These are phyloP conservation scores for Populus simonii DNA, from an alignment of 345 rosid species.

Conservation along the genomic window DNA sequence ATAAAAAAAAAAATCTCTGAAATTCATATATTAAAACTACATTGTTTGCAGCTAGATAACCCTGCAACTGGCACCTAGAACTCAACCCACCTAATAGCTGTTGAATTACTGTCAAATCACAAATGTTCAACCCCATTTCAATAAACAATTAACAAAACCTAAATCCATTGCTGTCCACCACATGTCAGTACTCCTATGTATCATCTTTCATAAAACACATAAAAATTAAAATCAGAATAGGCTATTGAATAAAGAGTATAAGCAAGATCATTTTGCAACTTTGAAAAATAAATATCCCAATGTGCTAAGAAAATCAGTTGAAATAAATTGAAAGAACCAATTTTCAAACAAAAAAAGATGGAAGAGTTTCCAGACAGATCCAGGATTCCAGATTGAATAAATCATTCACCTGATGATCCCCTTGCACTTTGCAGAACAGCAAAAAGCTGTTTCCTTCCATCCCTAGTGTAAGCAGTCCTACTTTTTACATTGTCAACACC, in stretches of 20 bases:
- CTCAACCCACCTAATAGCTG: background rate
- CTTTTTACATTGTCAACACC: slow-evolving; percentile 63
- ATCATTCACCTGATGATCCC: slow-evolving; percentile 84
- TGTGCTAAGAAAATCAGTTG: background rate
- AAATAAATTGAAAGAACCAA: background rate
- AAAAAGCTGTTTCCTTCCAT: slow-evolving; percentile 97
- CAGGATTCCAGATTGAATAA: slow-evolving; percentile 2
- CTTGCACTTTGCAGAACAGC: slow-evolving; percentile 96
- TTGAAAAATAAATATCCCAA: background rate
- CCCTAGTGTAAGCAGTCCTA: slow-evolving; percentile 81
- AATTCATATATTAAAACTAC: background rate
- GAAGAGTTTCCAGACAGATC: slow-evolving; percentile 8
- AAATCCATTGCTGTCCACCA: background rate
- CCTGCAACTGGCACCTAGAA: background rate
- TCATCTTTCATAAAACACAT: background rate
- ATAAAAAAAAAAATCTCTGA: background rate
- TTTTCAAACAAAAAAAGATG: background rate
- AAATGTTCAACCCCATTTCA: background rate
- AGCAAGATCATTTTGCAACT: background rate
- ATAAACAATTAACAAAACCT: background rate
- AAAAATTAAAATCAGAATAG: background rate
- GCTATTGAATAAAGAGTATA: background rate
- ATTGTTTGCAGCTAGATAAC: background rate
- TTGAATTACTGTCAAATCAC: background rate
- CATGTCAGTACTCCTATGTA: too few species aligned